Percentiles rank a stretch among this genome's conserved stretches.
phyloP scores from a whole-genome alignment of 1,284 basidiomycete species.

The Phlebopus sp. region DNA sequence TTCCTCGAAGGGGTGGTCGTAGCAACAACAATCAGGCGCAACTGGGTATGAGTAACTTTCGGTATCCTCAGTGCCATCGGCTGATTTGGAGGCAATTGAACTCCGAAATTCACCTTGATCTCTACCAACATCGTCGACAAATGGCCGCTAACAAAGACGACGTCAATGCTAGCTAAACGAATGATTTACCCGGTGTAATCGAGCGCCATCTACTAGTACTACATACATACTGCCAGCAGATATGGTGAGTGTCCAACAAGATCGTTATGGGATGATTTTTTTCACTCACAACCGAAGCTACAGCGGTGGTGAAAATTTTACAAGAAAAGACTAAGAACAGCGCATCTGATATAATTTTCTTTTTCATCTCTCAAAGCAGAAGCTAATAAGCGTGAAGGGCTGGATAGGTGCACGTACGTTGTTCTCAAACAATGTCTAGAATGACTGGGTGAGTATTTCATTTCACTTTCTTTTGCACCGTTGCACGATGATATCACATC shows the following conservation, averaged over 20 bases:
- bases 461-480: neutral
- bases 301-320: slow-evolving; percentile 10
- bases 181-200: too few species aligned
- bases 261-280: slow-evolving; percentile 4
- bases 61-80: neutral
- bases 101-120: too few species aligned
- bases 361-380: neutral
- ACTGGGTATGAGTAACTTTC: slow-evolving; percentile 3
- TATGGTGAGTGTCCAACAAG: neutral
- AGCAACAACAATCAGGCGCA: neutral
- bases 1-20: neutral
- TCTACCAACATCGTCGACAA: too few species aligned
- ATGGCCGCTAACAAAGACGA: too few species aligned
- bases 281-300: slow-evolving; percentile 2
- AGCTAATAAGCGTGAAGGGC: neutral
- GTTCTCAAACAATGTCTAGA: too few species aligned
- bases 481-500: slow-evolving; percentile 23
- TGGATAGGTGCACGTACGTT: neutral
- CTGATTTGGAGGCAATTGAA: too few species aligned
- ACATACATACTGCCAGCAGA: too few species aligned
- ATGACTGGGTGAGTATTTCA: neutral
- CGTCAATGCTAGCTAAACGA: too few species aligned
- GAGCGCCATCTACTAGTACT: slow-evolving; percentile 6
- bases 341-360: slow-evolving; percentile 9
- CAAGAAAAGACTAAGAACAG: slow-evolving; percentile 16